phyloP scores from a whole-genome alignment of 2,329 filamentous ascomycete species.

The Aspergillus sp. region DNA sequence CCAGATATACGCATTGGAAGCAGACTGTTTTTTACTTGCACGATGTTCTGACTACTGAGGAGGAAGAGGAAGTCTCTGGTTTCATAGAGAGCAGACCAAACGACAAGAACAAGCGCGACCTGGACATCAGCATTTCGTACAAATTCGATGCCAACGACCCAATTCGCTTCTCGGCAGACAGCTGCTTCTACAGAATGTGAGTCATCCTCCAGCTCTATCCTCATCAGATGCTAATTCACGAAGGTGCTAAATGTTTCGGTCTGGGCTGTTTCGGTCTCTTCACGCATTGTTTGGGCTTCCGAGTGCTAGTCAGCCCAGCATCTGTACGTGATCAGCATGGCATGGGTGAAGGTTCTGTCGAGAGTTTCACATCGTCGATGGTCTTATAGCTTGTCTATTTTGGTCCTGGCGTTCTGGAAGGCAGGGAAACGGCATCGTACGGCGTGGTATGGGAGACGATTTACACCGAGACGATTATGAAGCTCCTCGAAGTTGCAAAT shows the following conservation, averaged over 20 bases:
- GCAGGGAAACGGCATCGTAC: constrained; percentile 31
- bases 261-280: constrained; percentile 6
- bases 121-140: constrained; percentile 85
- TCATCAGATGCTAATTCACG: constrained; percentile 15
- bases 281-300: constrained; percentile 9
- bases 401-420: constrained; percentile 27
- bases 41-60: constrained; percentile 83
- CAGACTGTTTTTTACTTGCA: constrained; percentile 98
- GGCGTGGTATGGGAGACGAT: constrained; percentile 33
- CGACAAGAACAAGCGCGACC: constrained; percentile 83
- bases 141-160: constrained; percentile 66
- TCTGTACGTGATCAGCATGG: constrained; percentile 19
- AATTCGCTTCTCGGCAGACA: constrained; percentile 58
- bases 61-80: constrained; percentile 70
- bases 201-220: constrained; percentile 5
- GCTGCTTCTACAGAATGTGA: constrained; percentile 67
- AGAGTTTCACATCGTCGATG: constrained; percentile 7
- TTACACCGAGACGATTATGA: constrained; percentile 24
- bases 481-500: constrained; percentile 41
- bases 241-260: constrained; percentile 20
- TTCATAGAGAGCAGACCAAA: constrained; percentile 77
- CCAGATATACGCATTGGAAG: constrained; percentile 99
- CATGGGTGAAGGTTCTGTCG: constrained; percentile 19
- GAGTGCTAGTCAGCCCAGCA: constrained; percentile 11
- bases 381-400: constrained; percentile 5